Conservation (phyloP, 768 basidiomycete species). For the Cystofilobasidium ferigula region DNA sequence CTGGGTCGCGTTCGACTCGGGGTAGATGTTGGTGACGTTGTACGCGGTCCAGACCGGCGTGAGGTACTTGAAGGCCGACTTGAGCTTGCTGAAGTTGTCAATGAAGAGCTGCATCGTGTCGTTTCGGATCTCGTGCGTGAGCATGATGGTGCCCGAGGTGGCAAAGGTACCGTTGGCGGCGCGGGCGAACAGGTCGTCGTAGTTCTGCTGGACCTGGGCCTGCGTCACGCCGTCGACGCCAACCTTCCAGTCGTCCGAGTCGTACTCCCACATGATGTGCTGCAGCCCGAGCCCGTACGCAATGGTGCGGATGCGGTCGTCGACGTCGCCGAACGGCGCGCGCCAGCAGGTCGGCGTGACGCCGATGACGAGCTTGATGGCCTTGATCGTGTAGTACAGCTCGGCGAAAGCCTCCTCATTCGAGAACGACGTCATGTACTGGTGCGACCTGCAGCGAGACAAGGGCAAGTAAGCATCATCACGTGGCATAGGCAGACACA, state of each 20-base stretch:
- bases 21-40: constrained; percentile 5
- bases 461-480: not conserved
- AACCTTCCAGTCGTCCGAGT: constrained; percentile 15
- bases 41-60: constrained; percentile 6
- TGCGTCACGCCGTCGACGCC: not conserved
- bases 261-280: constrained; percentile 11
- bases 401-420: constrained; percentile 26
- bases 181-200: constrained; percentile 2
- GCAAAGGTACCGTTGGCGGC: constrained; percentile 6
- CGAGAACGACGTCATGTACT: constrained; percentile 13
- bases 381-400: constrained; percentile 33
- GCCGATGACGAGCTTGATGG: constrained; percentile 34
- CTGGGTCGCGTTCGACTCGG: constrained; percentile 1
- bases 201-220: constrained; percentile 1
- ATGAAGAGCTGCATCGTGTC: constrained; percentile 17
- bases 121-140: constrained; percentile 15
- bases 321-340: constrained; percentile 37
- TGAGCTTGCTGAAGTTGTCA: constrained; percentile 12
- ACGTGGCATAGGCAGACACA: not conserved
- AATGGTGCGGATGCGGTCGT: constrained; percentile 36
- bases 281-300: constrained; percentile 26
- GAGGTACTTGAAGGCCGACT: constrained; percentile 10
- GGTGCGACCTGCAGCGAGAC: constrained; percentile 1
- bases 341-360: constrained; percentile 32
- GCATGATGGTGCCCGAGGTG: constrained; percentile 6